Percentiles rank a stretch among this genome's conserved stretches.
These are phyloP conservation scores for Xylaria sp. DNA, from an alignment of 2,329 filamentous ascomycete genomes.

Conservation along the genomic window DNA sequence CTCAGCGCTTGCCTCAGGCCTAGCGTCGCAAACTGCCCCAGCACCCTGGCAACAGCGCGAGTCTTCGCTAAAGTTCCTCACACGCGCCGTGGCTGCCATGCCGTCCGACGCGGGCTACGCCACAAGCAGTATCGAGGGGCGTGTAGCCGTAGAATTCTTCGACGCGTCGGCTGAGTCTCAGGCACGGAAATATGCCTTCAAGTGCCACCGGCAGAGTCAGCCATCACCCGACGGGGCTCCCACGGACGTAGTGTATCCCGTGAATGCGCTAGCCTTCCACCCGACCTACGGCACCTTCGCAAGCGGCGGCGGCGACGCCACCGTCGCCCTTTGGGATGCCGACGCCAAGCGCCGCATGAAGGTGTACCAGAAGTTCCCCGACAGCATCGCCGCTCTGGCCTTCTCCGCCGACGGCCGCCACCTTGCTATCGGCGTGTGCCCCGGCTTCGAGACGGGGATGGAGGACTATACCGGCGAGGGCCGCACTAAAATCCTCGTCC, in stretches of 20 bases:
- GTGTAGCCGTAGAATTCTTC: slow-evolving; percentile 98
- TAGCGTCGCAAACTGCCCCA: slow-evolving; percentile 60
- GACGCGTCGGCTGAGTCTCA: slow-evolving; percentile 89
- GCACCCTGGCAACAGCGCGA: slow-evolving; percentile 92
- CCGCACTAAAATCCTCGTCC: slow-evolving; percentile 79
- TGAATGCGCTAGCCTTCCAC: slow-evolving; percentile 91
- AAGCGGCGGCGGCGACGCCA: slow-evolving; percentile 87
- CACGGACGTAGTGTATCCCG: slow-evolving; percentile 87
- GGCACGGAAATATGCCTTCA: slow-evolving; percentile 96
- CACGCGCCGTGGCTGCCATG: slow-evolving; percentile 93
- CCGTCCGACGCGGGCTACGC: slow-evolving; percentile 95
- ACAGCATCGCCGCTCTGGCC: slow-evolving; percentile 79
- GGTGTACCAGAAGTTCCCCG: slow-evolving; percentile 86
- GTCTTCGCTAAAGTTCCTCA: slow-evolving; percentile 96
- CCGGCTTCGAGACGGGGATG: slow-evolving; percentile 87
- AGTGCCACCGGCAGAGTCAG: slow-evolving; percentile 87
- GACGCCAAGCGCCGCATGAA: slow-evolving; percentile 89
- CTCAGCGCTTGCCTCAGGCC: slow-evolving; percentile 68
- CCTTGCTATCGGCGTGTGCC: slow-evolving; percentile 83
- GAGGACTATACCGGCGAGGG: slow-evolving; percentile 81
- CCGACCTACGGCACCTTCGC: slow-evolving; percentile 86
- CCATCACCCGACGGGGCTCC: slow-evolving; percentile 68
- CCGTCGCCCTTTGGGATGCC: slow-evolving; percentile 93
- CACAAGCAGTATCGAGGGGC: slow-evolving; percentile 90
- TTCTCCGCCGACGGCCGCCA: slow-evolving; percentile 83